Evolutionary conservation across 306 rosid genomes (phyloP), one percentile per base, ranked within the genome.

Genomic region (Cyamopsis tetragonoloba): DNA sequence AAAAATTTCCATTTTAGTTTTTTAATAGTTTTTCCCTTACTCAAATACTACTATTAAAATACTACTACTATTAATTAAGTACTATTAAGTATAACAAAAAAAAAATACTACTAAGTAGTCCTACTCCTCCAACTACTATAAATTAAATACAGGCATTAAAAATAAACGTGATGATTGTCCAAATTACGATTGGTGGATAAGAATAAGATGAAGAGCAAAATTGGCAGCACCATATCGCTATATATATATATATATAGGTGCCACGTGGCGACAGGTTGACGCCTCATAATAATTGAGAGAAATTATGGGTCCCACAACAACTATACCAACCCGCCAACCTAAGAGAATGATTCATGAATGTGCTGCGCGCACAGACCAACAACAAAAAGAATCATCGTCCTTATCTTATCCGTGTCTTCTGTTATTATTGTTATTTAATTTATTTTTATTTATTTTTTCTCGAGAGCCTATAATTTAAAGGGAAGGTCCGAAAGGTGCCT

Each of bases 271-370:
- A 71, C 49, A 34, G 44, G 22, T 67, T 51, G 31, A 24, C 64
- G 77, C 58, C n/a, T 30, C 1, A 50, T 42, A 30, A 50, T 42
- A 30, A 56, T 47, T 46, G 62, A 6, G 5, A 49, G 49, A 30
- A 10, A 7, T 5, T 18, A 30, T 43, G 60, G 81, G 68, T 51
- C 69, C 80, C 51, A 43, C 50, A 30, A 32, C 14, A 58, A 83
- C 39, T 49, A 75, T 72, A 57, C 22, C n/a, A n/a, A n/a, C 61
- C 67, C 71, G 84, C 84, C 80, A 79, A 68, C 77, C 55, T 71
- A 22, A 23, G 11, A 11, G 47, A n/a, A n/a, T n/a, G n/a, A 54
- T 70, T 70, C 77, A 34, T 63, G 15, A 60, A 38, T 22, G 39
- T 54, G 77, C n/a, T 76, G 15, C 3, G 55, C 66, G 10, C 73